A percentile compares a stretch with the other conserved stretches of the same genome.
These are phyloP conservation scores for Diaporthe citrichinensis DNA, from an alignment of 2,329 filamentous ascomycete genomes.

Conservation along the genomic window DNA sequence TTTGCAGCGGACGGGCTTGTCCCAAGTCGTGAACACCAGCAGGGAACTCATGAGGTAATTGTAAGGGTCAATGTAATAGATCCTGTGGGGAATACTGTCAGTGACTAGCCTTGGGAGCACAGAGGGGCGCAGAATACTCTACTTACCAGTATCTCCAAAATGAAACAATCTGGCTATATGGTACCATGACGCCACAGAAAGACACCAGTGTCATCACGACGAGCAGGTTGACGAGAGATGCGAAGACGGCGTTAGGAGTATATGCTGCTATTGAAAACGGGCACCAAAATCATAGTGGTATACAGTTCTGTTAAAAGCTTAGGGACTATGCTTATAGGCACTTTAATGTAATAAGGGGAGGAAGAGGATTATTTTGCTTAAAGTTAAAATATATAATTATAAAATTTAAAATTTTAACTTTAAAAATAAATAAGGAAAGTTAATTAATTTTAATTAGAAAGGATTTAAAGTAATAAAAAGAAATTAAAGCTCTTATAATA, in stretches of 20 bases:
- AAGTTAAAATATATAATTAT: no score
- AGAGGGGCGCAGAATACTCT: not conserved
- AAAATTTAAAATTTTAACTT: no score
- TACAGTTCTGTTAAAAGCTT: no score
- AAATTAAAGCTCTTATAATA: no score
- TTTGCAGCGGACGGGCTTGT: constrained; percentile 59
- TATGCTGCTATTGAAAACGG: no score
- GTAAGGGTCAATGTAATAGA: constrained; percentile 74
- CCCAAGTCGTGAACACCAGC: constrained; percentile 67
- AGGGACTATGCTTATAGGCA: no score
- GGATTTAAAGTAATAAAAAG: no score
- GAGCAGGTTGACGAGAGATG: constrained; percentile 69
- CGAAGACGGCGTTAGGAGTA: constrained; percentile 72
- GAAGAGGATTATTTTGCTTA: no score
- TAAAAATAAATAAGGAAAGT: no score
- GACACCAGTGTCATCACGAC: constrained; percentile 70
- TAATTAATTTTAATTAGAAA: no score
- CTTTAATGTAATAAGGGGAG: no score
- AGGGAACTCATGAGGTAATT: constrained; percentile 72
- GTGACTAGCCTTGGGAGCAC: not conserved
- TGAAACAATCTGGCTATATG: constrained; percentile 70
- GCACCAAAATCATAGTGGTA: no score
- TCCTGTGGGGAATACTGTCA: not conserved
- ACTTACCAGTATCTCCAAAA: constrained; percentile 77
- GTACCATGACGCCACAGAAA: constrained; percentile 83